phyloP scores from a whole-genome alignment of 805 yeast genomes.

The Candida adriatica region DNA sequence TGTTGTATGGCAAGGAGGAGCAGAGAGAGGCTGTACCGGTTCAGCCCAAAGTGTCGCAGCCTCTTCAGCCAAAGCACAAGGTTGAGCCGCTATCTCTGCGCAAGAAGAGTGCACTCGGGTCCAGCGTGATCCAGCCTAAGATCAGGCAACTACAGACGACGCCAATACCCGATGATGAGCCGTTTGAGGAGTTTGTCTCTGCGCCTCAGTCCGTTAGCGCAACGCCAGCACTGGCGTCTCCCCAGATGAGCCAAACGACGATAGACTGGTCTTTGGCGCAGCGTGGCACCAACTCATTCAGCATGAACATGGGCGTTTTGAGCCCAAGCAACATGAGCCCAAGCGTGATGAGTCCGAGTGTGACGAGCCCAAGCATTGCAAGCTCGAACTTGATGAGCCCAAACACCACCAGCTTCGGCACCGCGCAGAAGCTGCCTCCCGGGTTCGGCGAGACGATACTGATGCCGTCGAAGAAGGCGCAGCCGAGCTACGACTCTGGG shows the following conservation, averaged over 20 bases:
- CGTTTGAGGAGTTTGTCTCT: slow-evolving; percentile 26
- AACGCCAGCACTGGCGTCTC: slow-evolving; percentile 11
- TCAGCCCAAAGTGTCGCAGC: slow-evolving; percentile 4
- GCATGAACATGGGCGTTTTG: too few species aligned
- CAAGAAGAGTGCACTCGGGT: slow-evolving; percentile 10
- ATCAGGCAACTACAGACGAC: slow-evolving; percentile 10
- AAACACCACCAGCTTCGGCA: slow-evolving; percentile 1
- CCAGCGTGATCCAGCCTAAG: slow-evolving; percentile 9
- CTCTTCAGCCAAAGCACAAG: slow-evolving; percentile 7
- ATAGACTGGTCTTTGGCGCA: slow-evolving; percentile 20
- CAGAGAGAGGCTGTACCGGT: slow-evolving; percentile 2
- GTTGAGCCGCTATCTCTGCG: slow-evolving; percentile 16
- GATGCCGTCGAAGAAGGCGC: slow-evolving; percentile 26
- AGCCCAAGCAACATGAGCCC: too few species aligned
- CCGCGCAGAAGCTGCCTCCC: slow-evolving; percentile 31
- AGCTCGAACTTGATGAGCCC: background rate
- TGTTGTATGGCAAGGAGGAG: slow-evolving; percentile 15
- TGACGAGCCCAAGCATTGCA: too few species aligned
- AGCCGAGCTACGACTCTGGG: slow-evolving; percentile 1
- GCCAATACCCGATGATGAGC: slow-evolving; percentile 19
- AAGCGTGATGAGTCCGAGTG: too few species aligned
- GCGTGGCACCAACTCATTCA: slow-evolving; percentile 1
- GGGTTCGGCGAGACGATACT: slow-evolving; percentile 32
- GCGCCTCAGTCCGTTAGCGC: slow-evolving; percentile 23
- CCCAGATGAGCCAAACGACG: background rate